These are phyloP conservation scores for Mycena pura DNA, from an alignment of 768 basidiomycete species.

Conservation along the genomic window DNA sequence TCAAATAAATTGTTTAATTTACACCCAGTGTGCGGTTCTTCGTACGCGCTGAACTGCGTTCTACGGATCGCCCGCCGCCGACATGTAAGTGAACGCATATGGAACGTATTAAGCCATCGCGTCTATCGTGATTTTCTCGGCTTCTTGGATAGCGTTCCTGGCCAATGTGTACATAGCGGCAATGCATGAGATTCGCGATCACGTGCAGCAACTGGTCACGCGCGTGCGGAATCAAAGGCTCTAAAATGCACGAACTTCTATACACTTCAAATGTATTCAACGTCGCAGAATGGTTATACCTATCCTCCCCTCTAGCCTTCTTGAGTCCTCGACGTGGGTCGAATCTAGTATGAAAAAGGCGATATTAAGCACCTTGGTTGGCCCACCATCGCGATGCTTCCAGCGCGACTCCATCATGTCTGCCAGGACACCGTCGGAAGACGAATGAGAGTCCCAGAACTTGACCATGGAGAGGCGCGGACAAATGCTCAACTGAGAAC, in stretches of 20 bases:
- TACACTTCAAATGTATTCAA: not conserved
- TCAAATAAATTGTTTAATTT: not conserved
- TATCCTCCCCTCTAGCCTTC: constrained; percentile 19
- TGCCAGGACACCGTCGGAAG: constrained; percentile 35
- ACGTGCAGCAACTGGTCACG: not conserved
- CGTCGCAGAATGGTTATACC: constrained; percentile 16
- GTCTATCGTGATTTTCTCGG: constrained; percentile 73
- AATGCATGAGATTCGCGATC: not conserved
- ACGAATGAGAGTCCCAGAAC: constrained; percentile 33
- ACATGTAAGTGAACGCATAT: constrained; percentile 58
- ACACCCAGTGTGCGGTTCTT: constrained; percentile 74
- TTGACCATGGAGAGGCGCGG: constrained; percentile 31
- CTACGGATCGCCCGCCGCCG: not conserved
- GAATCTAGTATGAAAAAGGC: constrained; percentile 29
- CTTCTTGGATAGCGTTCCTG: constrained; percentile 61
- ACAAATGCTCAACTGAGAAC: constrained; percentile 23
- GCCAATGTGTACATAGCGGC: constrained; percentile 59
- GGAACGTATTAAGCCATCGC: constrained; percentile 82
- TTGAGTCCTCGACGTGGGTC: constrained; percentile 19
- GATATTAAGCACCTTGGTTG: constrained; percentile 16
- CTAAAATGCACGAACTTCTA: no score
- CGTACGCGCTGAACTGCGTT: constrained; percentile 80
- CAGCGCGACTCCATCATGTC: constrained; percentile 39
- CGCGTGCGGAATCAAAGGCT: no score
- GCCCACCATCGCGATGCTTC: constrained; percentile 20